Base-by-base conservation (phyloP, 495 filamentous ascomycete genomes). In the Aspergillus coremiiformis region DNA sequence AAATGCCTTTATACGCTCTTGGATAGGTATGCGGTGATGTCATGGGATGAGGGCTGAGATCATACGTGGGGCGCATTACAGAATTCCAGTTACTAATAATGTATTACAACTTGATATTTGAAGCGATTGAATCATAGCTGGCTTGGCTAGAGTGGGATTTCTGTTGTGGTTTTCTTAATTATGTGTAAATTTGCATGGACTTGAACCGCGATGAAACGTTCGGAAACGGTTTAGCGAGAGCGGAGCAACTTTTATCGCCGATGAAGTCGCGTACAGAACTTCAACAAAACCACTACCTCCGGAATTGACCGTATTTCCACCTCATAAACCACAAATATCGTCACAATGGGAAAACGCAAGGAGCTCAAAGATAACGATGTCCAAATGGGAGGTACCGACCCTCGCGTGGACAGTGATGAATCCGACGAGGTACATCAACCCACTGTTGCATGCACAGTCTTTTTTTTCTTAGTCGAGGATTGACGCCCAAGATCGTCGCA, bases 341-440 rank as follows among this genome's bases (percentile, higher is more conserved):
- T 22, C 56, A 66, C 60, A 58, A 80, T 80, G 77, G 74, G 54
- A 0, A 80, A 80, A 55, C 69, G 77, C 57, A 79, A 79, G 58
- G 67, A 74, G 37, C 55, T 64, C 49, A 69, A 78, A 47, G 71
- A 72, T 39, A 62, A 59, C 45, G 70, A 80, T 54, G 67, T 74
- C 43, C 51, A 66, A 27, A 78, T 77, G 72, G 65, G 58, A 12
- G 75, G 64, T 48, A 65, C 62, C 5, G 53, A 66, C 43, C 57
- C 62, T 21, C 51, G 49, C 23, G 57, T 49, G 27, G 54, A 59
- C 11, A 59, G 61, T 9, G 64, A 69, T 26, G 69, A 66, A n/a
- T 72, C 66, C 47, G 71, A 73, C 60, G 73, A 76, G 50, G 74
- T 74, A 59, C 53, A n/a, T 30, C 12, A n/a, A 35, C n/a, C 19